Evolutionary conservation across 208 protist genomes (phyloP), one percentile per base, ranked within the genome.

Genomic region (Acanthamoeba polyphaga): DNA sequence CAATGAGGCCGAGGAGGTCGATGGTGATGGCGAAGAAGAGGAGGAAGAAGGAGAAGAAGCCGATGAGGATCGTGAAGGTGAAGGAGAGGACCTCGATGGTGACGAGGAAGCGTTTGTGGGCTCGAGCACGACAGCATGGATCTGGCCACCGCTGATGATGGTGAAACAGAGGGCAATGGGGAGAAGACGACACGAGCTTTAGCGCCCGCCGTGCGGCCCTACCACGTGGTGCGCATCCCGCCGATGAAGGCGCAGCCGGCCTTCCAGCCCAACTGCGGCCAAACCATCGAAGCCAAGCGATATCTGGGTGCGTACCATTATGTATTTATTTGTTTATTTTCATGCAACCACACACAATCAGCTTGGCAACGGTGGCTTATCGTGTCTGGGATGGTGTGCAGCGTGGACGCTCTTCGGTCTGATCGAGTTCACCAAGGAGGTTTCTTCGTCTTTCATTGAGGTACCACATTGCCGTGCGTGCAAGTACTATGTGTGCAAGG

Each of bases 261-360:
- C 80, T 88, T 88, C 80, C 80, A 88, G 80, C 80, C 80, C 46
- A 88, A 88, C 80, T 32, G 46, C 29, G 80, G 80, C 12, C 80
- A 22, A 17, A 17, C 53, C 22, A 88, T 64, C 49, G 80, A 88
- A 29, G 17, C 51, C 46, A 55, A 29, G 10, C 80, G 80, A 27
- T 88, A 64, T 62, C 49, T 88, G 7, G 46, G 80, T 88, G 24
- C 38, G 27, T 19, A 22, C 24, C n/a, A 32, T 80, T 34, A 1
- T 80, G 10, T 80, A 2, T 17, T n/a, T 49, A 1, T n/a, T n/a
- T n/a, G n/a, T n/a, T n/a, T n/a, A n/a, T n/a, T n/a, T n/a, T n/a
- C n/a, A n/a, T n/a, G n/a, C n/a, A n/a, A n/a, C n/a, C n/a, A n/a
- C n/a, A n/a, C 1, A 13, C 46, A 49, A 49, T 60, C 15, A 12